These are phyloP conservation scores for Hypomyces rosellus DNA, from an alignment of 2,329 filamentous ascomycete species.

Conservation along the genomic window DNA sequence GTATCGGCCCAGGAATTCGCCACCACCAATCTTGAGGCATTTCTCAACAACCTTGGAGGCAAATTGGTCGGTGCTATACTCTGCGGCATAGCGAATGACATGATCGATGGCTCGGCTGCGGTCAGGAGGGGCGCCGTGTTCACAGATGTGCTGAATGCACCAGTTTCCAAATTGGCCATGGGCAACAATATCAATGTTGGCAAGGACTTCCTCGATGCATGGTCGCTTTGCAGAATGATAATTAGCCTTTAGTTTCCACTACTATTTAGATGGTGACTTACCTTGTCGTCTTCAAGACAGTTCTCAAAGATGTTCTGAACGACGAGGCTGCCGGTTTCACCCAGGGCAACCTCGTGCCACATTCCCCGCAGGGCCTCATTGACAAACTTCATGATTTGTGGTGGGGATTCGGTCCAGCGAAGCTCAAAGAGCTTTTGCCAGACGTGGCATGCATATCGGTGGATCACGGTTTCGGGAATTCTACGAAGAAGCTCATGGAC, in stretches of 20 bases:
- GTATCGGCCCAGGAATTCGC: slow-evolving; percentile 86
- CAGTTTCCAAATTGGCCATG: slow-evolving; percentile 99
- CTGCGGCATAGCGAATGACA: slow-evolving; percentile 84
- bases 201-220: slow-evolving; percentile 92
- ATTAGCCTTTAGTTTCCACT: slow-evolving; percentile 13
- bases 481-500: slow-evolving; percentile 93
- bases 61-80: slow-evolving; percentile 99
- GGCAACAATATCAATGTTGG: slow-evolving; percentile 91
- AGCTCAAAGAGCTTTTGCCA: slow-evolving; percentile 99
- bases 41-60: slow-evolving; percentile 99
- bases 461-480: slow-evolving; percentile 96
- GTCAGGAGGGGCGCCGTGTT: slow-evolving; percentile 86
- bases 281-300: slow-evolving; percentile 97
- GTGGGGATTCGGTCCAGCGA: slow-evolving; percentile 88
- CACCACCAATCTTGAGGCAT: slow-evolving; percentile 91
- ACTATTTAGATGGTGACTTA: slow-evolving; percentile 33
- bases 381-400: slow-evolving; percentile 97
- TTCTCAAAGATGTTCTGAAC: slow-evolving; percentile 99
- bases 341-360: slow-evolving; percentile 98
- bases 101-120: slow-evolving; percentile 92
- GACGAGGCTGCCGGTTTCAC: slow-evolving; percentile 94
- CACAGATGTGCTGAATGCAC: slow-evolving; percentile 99
- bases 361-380: slow-evolving; percentile 91
- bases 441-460: slow-evolving; percentile 97
- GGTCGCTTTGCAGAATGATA: slow-evolving; percentile 59